Percentiles rank a stretch among this genome's conserved stretches.
phyloP scores from a whole-genome alignment of 345 rosid genomes.

The Citrus unshiu region DNA sequence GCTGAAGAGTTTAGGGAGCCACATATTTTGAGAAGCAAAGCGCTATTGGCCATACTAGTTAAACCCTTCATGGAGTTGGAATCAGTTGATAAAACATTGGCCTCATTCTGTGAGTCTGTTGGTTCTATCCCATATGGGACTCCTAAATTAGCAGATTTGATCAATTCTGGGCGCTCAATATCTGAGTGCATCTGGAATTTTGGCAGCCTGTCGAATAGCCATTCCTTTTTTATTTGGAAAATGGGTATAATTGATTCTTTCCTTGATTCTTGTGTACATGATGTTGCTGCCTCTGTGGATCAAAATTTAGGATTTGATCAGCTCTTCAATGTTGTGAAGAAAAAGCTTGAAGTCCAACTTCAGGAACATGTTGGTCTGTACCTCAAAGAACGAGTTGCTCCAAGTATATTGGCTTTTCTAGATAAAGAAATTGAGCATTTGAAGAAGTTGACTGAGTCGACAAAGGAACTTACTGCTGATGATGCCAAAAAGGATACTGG shows the following conservation, averaged over 20 bases:
- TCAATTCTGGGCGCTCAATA: conserved; percentile 50
- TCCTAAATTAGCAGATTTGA: conserved; percentile 42
- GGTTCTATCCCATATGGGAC: conserved; percentile 37
- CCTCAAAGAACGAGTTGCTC: conserved; percentile 56
- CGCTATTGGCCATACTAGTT: conserved; percentile 43
- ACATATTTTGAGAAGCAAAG: conserved; percentile 51
- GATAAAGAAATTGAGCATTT: conserved; percentile 57
- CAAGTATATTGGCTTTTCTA: conserved; percentile 57
- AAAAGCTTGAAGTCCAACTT: conserved; percentile 72
- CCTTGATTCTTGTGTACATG: conserved; percentile 82
- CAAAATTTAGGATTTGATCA: conserved; percentile 87
- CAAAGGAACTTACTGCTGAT: conserved; percentile 36
- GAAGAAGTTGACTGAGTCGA: conserved; percentile 43
- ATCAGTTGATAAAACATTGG: conserved; percentile 45
- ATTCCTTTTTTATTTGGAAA: conserved; percentile 87
- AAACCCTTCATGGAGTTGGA: conserved; percentile 75
- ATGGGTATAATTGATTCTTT: conserved; percentile 66
- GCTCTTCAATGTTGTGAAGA: conserved; percentile 66
- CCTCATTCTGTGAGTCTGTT: conserved; percentile 38
- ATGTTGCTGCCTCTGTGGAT: conserved; percentile 62
- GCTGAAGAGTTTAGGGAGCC: conserved; percentile 47
- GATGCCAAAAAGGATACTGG: conserved; percentile 40
- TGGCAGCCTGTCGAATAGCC: conserved; percentile 47
- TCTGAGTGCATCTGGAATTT: conserved; percentile 73
- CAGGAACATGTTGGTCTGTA: conserved; percentile 60